A percentile compares a stretch with the other conserved stretches of the same genome.
These are phyloP conservation scores for Oryza coarctata DNA, from an alignment of 176 grass and related monocot species.

Conservation along the genomic window DNA sequence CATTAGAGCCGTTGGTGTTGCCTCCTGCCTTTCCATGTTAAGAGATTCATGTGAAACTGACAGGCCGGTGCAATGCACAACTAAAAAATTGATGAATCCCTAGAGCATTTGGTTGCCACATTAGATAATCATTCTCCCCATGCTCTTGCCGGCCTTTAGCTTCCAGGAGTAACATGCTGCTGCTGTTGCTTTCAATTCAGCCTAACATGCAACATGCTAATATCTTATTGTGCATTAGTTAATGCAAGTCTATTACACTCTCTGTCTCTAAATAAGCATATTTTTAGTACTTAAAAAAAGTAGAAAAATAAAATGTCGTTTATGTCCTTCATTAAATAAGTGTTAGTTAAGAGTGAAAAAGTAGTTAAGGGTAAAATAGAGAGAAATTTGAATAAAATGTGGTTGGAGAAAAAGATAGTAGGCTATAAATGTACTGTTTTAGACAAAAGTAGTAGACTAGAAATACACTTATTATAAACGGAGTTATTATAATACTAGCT, in stretches of 20 bases:
- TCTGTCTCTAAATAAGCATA: too few relatives aligned
- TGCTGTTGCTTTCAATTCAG: background rate
- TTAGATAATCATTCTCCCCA: background rate
- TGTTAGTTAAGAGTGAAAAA: too few relatives aligned
- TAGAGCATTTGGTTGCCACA: background rate
- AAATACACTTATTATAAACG: too few relatives aligned
- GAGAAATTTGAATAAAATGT: too few relatives aligned
- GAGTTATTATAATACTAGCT: background rate
- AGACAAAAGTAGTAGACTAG: too few relatives aligned
- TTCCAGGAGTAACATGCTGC: background rate
- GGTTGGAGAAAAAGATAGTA: too few relatives aligned
- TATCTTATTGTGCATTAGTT: background rate
- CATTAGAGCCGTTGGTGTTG: background rate
- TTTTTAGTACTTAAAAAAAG: too few relatives aligned
- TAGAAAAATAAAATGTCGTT: too few relatives aligned
- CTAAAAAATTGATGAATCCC: background rate
- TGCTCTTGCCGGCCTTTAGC: background rate
- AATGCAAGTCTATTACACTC: slow-evolving; percentile 1
- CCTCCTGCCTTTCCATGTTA: background rate
- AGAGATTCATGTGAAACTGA: background rate
- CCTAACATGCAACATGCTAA: background rate
- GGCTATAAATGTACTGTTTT: too few relatives aligned
- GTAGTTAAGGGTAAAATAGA: too few relatives aligned
- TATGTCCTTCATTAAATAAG: too few relatives aligned
- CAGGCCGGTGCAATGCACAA: too few relatives aligned